Evolutionary conservation across 2,329 filamentous ascomycete species (phyloP).

Genomic region (Raffaelea arxii): DNA sequence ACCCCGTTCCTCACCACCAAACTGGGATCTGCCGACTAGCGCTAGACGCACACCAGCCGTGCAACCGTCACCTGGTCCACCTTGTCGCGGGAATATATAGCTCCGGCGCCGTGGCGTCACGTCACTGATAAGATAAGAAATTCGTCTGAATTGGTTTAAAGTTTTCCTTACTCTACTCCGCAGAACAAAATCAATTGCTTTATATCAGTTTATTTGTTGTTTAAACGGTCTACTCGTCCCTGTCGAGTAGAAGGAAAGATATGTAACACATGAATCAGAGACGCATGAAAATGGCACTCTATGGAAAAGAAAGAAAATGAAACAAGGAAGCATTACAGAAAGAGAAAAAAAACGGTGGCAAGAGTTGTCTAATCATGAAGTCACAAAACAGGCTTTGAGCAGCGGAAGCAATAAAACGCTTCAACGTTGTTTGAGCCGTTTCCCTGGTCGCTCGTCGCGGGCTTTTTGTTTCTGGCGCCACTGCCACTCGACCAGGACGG

Average conservation of each 20-base stretch:
- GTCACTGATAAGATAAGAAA: conserved; percentile 8
- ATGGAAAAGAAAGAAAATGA: too few species aligned
- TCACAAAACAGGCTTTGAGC: too few species aligned
- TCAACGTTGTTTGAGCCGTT: conserved; percentile 22
- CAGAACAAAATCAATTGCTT: too few species aligned
- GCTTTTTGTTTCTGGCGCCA: conserved; percentile 52
- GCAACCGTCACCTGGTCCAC: neutral
- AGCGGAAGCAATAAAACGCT: too few species aligned
- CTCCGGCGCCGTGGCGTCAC: neutral
- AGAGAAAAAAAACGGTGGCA: too few species aligned
- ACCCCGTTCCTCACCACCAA: conserved; percentile 2
- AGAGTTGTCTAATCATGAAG: too few species aligned
- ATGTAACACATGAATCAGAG: too few species aligned
- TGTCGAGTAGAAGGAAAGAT: too few species aligned
- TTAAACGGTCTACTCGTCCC: too few species aligned
- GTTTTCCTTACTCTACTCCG: conserved; percentile 25
- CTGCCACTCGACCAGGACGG: conserved; percentile 86
- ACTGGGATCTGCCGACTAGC: conserved; percentile 5
- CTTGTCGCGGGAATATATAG: conserved; percentile 1
- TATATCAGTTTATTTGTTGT: too few species aligned
- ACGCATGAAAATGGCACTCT: too few species aligned
- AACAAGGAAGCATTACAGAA: too few species aligned
- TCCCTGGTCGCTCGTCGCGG: conserved; percentile 34
- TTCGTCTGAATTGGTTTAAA: conserved; percentile 20
- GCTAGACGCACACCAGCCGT: neutral